Percentiles rank a stretch among this genome's conserved stretches.
phyloP scores from a whole-genome alignment of 208 protist species.

The Leishmania braziliensis region DNA sequence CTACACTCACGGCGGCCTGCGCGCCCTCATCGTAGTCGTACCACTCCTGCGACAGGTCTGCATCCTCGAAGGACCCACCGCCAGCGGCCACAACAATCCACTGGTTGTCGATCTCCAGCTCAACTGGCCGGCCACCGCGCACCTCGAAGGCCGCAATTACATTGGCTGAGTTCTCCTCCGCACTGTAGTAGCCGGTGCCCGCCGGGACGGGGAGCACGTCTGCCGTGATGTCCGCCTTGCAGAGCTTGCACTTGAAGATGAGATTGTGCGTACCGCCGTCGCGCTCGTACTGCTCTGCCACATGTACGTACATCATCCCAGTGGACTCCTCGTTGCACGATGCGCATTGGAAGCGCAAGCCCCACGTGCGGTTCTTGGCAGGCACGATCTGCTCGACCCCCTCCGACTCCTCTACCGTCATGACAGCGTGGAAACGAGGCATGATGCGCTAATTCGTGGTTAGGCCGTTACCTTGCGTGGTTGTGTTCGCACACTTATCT shows the following conservation, averaged over 20 bases:
- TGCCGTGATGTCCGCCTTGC: constrained; percentile 44
- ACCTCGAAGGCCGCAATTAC: constrained; percentile 56
- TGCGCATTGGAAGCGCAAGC: constrained; percentile 56
- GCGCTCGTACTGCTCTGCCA: constrained; percentile 38
- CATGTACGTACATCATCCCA: constrained; percentile 61
- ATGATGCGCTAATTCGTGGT: constrained; percentile 27
- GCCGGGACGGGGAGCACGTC: constrained; percentile 34
- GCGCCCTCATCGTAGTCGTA: constrained; percentile 72
- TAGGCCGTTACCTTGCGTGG: neutral
- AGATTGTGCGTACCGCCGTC: constrained; percentile 66
- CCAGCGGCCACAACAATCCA: constrained; percentile 48
- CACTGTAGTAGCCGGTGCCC: constrained; percentile 20
- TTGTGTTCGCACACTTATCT: neutral
- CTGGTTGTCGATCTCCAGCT: constrained; percentile 63
- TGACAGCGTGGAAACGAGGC: constrained; percentile 58
- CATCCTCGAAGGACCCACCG: constrained; percentile 45
- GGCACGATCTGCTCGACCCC: constrained; percentile 48
- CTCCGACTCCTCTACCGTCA: constrained; percentile 58
- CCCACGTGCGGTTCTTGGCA: constrained; percentile 40
- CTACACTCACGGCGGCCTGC: constrained; percentile 36
- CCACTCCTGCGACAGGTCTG: constrained; percentile 71
- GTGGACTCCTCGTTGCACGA: constrained; percentile 54
- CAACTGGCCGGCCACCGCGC: constrained; percentile 63
- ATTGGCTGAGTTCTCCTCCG: constrained; percentile 12
- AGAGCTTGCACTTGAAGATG: constrained; percentile 61